A percentile compares a stretch with the other conserved stretches of the same genome.
These are phyloP conservation scores for Annona cherimola DNA, from an alignment of 164 flowering plant species.

Conservation along the genomic window DNA sequence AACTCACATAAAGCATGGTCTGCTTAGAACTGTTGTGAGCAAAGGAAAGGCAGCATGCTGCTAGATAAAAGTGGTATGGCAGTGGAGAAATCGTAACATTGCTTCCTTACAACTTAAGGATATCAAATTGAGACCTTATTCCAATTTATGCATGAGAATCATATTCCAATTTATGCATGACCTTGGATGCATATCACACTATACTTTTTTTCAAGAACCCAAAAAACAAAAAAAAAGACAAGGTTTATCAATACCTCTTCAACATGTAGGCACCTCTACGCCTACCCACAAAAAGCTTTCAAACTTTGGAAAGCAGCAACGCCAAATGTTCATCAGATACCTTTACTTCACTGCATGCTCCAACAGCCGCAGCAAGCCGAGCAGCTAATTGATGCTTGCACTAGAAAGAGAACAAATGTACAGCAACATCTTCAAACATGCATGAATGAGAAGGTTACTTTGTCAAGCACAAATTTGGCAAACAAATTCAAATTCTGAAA, in stretches of 20 bases:
- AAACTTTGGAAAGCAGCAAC: slow-evolving; percentile 55
- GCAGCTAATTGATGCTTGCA: slow-evolving; percentile 98
- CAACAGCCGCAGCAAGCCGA: slow-evolving; percentile 67
- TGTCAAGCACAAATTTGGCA: background rate
- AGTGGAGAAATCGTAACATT: too few species aligned
- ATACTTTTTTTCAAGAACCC: too few species aligned
- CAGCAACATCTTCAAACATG: background rate
- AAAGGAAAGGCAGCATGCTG: too few species aligned
- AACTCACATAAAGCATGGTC: too few species aligned
- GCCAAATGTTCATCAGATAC: slow-evolving; percentile 88
- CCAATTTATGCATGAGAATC: too few species aligned
- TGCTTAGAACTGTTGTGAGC: too few species aligned
- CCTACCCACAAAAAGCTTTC: slow-evolving; percentile 8
- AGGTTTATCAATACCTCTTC: slow-evolving; percentile 11
- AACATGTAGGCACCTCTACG: slow-evolving; percentile 8
- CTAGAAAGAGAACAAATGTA: slow-evolving; percentile 24
- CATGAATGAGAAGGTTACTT: background rate
- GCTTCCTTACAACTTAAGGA: too few species aligned
- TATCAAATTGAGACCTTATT: too few species aligned
- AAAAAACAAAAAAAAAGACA: too few species aligned
- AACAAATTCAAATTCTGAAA: background rate
- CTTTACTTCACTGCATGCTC: slow-evolving; percentile 62
- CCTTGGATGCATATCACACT: too few species aligned
- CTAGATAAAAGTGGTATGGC: too few species aligned
- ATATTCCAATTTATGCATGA: too few species aligned